Percentiles rank a stretch among this genome's conserved stretches.
These are phyloP conservation scores for Fusarium temperatum DNA, from an alignment of 2,329 filamentous ascomycete species.

Conservation along the genomic window DNA sequence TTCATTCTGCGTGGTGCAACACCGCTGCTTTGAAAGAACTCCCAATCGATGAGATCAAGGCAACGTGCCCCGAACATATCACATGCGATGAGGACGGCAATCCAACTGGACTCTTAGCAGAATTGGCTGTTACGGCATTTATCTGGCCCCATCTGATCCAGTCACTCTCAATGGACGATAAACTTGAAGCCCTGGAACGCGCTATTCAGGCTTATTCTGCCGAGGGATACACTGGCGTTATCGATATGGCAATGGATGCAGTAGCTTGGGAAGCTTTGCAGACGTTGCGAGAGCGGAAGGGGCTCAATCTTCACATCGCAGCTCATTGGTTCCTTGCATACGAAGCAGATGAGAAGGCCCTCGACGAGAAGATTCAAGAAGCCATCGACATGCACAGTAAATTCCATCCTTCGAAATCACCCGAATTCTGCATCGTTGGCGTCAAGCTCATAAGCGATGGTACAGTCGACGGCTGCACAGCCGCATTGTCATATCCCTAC, in stretches of 20 bases:
- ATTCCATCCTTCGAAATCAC: slow-evolving; percentile 39
- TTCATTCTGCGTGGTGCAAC: slow-evolving; percentile 63
- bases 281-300: slow-evolving; percentile 45
- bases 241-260: slow-evolving; percentile 65
- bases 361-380: slow-evolving; percentile 54
- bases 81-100: slow-evolving; percentile 54
- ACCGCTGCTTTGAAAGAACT: slow-evolving; percentile 57
- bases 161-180: slow-evolving; percentile 52
- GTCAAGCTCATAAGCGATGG: slow-evolving; percentile 74
- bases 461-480: slow-evolving; percentile 72
- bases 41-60: slow-evolving; percentile 50
- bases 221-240: slow-evolving; percentile 58
- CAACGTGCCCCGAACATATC: slow-evolving; percentile 56
- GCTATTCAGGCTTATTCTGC: slow-evolving; percentile 56
- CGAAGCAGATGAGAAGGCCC: slow-evolving; percentile 44
- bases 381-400: slow-evolving; percentile 52
- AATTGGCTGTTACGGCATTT: slow-evolving; percentile 55
- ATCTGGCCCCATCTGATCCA: slow-evolving; percentile 59
- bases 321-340: slow-evolving; percentile 57
- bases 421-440: slow-evolving; percentile 58
- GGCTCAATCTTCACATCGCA: slow-evolving; percentile 53
- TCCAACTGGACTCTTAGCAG: slow-evolving; percentile 56
- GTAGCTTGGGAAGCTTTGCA: slow-evolving; percentile 55
- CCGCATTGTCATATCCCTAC: slow-evolving; percentile 68
- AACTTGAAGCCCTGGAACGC: slow-evolving; percentile 51